Evolutionary conservation across 768 basidiomycete genomes (phyloP).

Genomic region (Pisolithus sp.): DNA sequence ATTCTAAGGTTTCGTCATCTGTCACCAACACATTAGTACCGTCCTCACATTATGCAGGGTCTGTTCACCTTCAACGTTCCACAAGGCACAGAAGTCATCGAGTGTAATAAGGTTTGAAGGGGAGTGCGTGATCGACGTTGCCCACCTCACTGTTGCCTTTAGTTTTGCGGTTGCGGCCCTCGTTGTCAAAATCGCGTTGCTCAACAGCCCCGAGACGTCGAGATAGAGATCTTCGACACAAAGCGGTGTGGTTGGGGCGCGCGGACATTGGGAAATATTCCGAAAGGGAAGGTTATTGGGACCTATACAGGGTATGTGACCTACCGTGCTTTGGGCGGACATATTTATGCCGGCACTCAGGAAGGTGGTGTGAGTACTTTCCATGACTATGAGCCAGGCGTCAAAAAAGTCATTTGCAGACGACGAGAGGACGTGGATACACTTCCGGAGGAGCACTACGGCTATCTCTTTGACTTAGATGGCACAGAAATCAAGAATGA

Average conservation of each 20-base stretch:
- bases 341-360: conserved; percentile 24
- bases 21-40: neutral
- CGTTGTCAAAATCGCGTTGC: conserved; percentile 56
- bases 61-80: conserved; percentile 39
- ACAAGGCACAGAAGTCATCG: conserved; percentile 48
- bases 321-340: neutral
- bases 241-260: conserved; percentile 58
- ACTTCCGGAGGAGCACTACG: conserved; percentile 30
- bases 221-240: conserved; percentile 66
- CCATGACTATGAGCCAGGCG: neutral
- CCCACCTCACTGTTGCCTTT: neutral
- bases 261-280: conserved; percentile 36
- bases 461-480: conserved; percentile 62
- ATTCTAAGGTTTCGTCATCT: conserved; percentile 32
- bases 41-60: conserved; percentile 32
- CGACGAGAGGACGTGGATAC: conserved; percentile 36
- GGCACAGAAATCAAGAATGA: conserved; percentile 39
- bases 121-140: neutral
- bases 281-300: conserved; percentile 55
- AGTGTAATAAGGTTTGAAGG: conserved; percentile 53
- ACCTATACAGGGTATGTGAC: conserved; percentile 57
- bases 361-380: conserved; percentile 37
- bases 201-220: conserved; percentile 49
- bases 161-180: conserved; percentile 41
- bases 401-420: conserved; percentile 21